These are phyloP conservation scores for Helicostylum pulchrum DNA, from an alignment of 192 early-diverging fungal species.

Conservation along the genomic window DNA sequence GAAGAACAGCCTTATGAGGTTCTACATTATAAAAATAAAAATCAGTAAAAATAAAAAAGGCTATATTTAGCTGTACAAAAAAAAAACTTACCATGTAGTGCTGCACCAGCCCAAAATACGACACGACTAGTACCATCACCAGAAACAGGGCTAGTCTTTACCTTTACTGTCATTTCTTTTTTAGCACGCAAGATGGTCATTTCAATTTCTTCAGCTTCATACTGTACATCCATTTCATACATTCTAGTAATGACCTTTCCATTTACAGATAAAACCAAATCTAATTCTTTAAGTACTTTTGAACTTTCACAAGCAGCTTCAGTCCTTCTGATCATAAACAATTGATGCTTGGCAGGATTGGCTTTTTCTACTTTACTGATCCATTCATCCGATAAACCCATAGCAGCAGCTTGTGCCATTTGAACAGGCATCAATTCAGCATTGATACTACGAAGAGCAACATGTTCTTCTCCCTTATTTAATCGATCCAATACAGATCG, in stretches of 20 bases:
- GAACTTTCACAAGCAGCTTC: slow-evolving; percentile 58
- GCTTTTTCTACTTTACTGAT: slow-evolving; percentile 55
- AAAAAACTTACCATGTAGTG: slow-evolving; percentile 52
- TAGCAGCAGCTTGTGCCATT: slow-evolving; percentile 56
- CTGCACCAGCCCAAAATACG: slow-evolving; percentile 83
- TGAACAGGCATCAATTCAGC: slow-evolving; percentile 57
- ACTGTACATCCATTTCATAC: slow-evolving; percentile 61
- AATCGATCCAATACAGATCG: slow-evolving; percentile 49
- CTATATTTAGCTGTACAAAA: neutral
- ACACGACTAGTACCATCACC: slow-evolving; percentile 63
- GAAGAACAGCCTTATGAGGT: slow-evolving; percentile 66
- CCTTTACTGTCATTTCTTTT: slow-evolving; percentile 63
- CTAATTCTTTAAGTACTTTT: slow-evolving; percentile 57
- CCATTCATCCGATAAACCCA: slow-evolving; percentile 59
- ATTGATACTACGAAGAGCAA: slow-evolving; percentile 55
- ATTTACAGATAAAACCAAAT: slow-evolving; percentile 68
- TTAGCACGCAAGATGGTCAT: slow-evolving; percentile 69
- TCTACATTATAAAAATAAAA: slow-evolving; percentile 44
- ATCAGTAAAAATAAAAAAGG: slow-evolving; percentile 50
- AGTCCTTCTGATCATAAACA: slow-evolving; percentile 58
- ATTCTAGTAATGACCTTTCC: slow-evolving; percentile 60
- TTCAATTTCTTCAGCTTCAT: slow-evolving; percentile 49
- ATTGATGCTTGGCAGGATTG: slow-evolving; percentile 48
- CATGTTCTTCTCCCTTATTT: slow-evolving; percentile 39
- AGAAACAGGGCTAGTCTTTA: slow-evolving; percentile 62